Base-by-base conservation (phyloP, 495 filamentous ascomycete species). In the Chaetomidium leptoderma region DNA sequence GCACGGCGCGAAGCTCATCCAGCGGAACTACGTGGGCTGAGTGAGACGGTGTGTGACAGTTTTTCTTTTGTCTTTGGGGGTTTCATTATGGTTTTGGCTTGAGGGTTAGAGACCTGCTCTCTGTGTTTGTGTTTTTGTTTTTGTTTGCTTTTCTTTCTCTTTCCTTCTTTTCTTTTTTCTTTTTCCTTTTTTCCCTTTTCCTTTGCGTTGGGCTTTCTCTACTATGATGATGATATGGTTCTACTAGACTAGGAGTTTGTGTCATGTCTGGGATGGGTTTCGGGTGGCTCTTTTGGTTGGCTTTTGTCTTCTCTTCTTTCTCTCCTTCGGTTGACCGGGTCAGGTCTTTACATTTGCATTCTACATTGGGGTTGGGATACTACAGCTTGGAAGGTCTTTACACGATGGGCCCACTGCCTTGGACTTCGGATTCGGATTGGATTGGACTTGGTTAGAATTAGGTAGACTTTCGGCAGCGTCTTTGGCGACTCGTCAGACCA, bases 1-100 rank as follows among this genome's bases (percentile, higher is more conserved):
- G 1, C 67, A 68, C 33, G 72, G 72, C 8, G 67, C 72, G 10
- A 72, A 70, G 58, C 39, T 73, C 35, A 43, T 70, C 4, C 67
- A 69, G 52, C 53, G 68, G 40, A 63, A 65, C 17, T 64, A 65
- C 45, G 55, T 65, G 44, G 63, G 61, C 13, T 69, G 33, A 65
- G 53, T n/a, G n/a, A n/a, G 21, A 59, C 35, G 33, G 24, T n/a
- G 14, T 30, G 29, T 52, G 53, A 19, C 29, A 2, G 40, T 49
- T 14, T 36, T 48, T 58, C 13, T 46, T 55, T 44, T 53, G 7
- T 13, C 40, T 57, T n/a, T n/a, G n/a, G n/a, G n/a, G n/a, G n/a
- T n/a, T n/a, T n/a, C n/a, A n/a, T n/a, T n/a, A n/a, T n/a, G n/a
- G n/a, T n/a, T n/a, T n/a, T n/a, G n/a, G n/a, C n/a, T n/a, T n/a